Conservation (phyloP, 495 filamentous ascomycete genomes). For the Thermothielavioides terrestris region DNA sequence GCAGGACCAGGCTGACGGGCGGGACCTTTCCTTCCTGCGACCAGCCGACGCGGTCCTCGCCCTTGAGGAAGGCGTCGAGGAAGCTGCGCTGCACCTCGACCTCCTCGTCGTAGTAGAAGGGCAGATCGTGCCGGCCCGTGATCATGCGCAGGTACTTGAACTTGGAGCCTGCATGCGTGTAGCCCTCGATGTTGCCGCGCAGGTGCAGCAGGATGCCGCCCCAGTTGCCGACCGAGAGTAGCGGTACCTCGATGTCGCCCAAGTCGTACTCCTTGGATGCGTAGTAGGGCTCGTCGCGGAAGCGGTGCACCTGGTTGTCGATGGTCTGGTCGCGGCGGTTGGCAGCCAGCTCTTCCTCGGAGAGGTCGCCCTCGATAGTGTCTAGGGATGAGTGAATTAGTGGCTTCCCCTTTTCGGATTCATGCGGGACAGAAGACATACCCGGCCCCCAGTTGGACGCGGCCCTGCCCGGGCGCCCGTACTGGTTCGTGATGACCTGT, state of each 20-base stretch:
- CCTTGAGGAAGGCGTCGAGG: conserved; percentile 59
- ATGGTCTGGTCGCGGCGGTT: conserved; percentile 52
- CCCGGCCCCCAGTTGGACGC: conserved; percentile 30
- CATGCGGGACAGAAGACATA: background rate
- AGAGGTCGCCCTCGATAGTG: conserved; percentile 50
- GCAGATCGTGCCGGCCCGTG: conserved; percentile 59
- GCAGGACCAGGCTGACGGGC: conserved; percentile 47
- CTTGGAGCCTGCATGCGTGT: conserved; percentile 47
- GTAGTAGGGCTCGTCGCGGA: conserved; percentile 54
- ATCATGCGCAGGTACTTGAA: conserved; percentile 61
- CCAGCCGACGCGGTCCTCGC: conserved; percentile 53
- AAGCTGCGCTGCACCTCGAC: conserved; percentile 58
- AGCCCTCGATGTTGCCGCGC: conserved; percentile 58
- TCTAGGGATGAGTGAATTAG: conserved; percentile 21
- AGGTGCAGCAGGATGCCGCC: conserved; percentile 56
- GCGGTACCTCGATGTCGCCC: conserved; percentile 53
- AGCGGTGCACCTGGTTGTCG: conserved; percentile 47
- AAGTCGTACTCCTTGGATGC: conserved; percentile 51
- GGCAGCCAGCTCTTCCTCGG: conserved; percentile 40
- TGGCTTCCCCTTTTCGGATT: background rate
- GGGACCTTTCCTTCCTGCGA: conserved; percentile 42
- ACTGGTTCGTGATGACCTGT: conserved; percentile 56
- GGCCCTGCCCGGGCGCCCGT: conserved; percentile 36
- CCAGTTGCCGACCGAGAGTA: conserved; percentile 58
- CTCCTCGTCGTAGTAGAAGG: conserved; percentile 60